Base-by-base conservation (phyloP, 169 alveolate genomes). In the Plasmodium sp. region DNA sequence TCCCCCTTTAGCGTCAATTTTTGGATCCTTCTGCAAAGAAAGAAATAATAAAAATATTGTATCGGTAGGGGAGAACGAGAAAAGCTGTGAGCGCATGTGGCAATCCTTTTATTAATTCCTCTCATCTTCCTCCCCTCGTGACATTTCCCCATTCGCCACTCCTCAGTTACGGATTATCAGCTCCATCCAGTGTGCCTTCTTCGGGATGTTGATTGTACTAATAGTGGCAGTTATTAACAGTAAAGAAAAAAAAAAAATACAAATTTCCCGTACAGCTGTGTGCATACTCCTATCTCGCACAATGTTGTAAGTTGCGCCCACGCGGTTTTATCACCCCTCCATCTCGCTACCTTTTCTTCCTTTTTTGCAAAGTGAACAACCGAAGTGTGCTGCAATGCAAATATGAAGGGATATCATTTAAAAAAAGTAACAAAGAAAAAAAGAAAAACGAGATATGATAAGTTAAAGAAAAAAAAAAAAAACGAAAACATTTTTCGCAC, bases 21-120 rank as follows among this genome's bases (percentile, higher is more conserved):
- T 58, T 58, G 94, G 91, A 41, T 88, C 90, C 33, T 88, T 88
- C 43, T 88, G 91, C 91, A 88, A 88, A 33, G 90, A 67, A 31
- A 88, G 82, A 88, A 62, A 88, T 48, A 80, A 79, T 56, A 88
- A 88, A 48, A 88, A 58, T 31, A 88, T 88, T 22, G 39, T 43
- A 67, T 73, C 94, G 90, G 94, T 88, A 79, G 39, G 83, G 34
- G 33, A 39, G 22, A 10, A 86, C 31, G 62, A 3, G 56, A 18
- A 36, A 41, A 84, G 16, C 7, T 62, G 33, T 71, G 75, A 34
- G 67, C 10, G 12, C 31, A 51, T 36, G 75, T 81, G 67, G 1
- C 22, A 14, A 41, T 41, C 73, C 43, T 81, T 27, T 2, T 9
- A n/a, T 18, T 43, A 22, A 36, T 81, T 22, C n/a, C 51, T 16